These are phyloP conservation scores for Handroanthus guayacan DNA, from an alignment of 257 asterid species.

Conservation along the genomic window DNA sequence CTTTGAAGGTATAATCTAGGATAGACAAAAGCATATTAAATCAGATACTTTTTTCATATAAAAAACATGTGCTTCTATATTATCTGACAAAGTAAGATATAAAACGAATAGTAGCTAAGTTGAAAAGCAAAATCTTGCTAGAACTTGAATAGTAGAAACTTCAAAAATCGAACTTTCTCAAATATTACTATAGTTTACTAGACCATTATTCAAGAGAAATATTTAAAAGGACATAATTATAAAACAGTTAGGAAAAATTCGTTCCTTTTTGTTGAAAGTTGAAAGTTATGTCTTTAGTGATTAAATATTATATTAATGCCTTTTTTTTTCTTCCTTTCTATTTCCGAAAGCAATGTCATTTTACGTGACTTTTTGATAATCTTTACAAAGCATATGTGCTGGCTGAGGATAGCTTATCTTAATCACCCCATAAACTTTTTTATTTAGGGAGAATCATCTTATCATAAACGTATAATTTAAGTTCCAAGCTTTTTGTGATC, in stretches of 20 bases:
- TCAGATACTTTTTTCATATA: too few relatives aligned
- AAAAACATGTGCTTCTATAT: slow-evolving; percentile 8
- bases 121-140: slow-evolving; percentile 6
- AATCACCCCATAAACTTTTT: neutral
- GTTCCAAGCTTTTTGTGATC: neutral
- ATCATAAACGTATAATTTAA: slow-evolving; percentile 17
- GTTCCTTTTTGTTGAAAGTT: too few relatives aligned
- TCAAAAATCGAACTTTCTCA: neutral
- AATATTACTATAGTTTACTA: neutral
- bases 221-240: neutral
- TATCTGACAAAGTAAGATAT: neutral
- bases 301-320: neutral
- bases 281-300: neutral
- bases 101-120: neutral
- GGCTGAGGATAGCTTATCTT: slow-evolving; percentile 8
- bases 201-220: neutral
- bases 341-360: neutral
- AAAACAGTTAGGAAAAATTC: neutral
- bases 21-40: too few relatives aligned
- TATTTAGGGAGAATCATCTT: slow-evolving; percentile 29
- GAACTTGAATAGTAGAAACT: neutral
- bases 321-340: neutral
- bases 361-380: slow-evolving; percentile 21
- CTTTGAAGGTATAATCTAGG: too few relatives aligned
- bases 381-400: slow-evolving; percentile 24